These are phyloP conservation scores for Alternaria atra DNA, from an alignment of 2,329 filamentous ascomycete species.

Conservation along the genomic window DNA sequence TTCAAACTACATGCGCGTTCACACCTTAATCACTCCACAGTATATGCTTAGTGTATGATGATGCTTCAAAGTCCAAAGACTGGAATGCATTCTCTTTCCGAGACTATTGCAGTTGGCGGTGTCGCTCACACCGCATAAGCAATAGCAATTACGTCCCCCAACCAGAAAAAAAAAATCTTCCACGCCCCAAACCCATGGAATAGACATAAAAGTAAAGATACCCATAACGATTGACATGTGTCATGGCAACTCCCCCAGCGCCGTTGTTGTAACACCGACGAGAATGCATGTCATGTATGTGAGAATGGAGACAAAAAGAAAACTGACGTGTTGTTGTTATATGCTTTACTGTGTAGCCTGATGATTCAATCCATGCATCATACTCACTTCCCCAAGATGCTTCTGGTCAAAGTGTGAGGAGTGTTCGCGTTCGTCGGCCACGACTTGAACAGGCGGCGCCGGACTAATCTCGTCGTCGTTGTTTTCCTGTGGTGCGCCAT, in stretches of 20 bases:
- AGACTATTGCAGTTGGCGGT: background rate
- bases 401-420: conserved; percentile 43
- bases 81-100: background rate
- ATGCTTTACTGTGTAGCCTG: conserved; percentile 41
- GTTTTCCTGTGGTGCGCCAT: conserved; percentile 7
- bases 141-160: conserved; percentile 4
- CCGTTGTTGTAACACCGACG: conserved; percentile 21
- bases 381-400: conserved; percentile 45
- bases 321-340: background rate
- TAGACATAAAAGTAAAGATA: too few species aligned
- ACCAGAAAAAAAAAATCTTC: too few species aligned
- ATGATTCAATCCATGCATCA: conserved; percentile 38
- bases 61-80: background rate
- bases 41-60: background rate
- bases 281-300: conserved; percentile 13
- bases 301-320: background rate
- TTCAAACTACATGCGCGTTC: background rate
- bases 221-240: conserved; percentile 11
- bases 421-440: conserved; percentile 15
- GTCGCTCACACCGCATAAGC: background rate
- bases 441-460: conserved; percentile 33
- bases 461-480: conserved; percentile 40
- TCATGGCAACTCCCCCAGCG: conserved; percentile 11
- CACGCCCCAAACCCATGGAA: background rate
- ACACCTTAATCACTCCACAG: background rate